Percentiles rank a stretch among this genome's conserved stretches.
These are phyloP conservation scores for Scorias spongiosa DNA, from an alignment of 2,329 filamentous ascomycete species.

Conservation along the genomic window DNA sequence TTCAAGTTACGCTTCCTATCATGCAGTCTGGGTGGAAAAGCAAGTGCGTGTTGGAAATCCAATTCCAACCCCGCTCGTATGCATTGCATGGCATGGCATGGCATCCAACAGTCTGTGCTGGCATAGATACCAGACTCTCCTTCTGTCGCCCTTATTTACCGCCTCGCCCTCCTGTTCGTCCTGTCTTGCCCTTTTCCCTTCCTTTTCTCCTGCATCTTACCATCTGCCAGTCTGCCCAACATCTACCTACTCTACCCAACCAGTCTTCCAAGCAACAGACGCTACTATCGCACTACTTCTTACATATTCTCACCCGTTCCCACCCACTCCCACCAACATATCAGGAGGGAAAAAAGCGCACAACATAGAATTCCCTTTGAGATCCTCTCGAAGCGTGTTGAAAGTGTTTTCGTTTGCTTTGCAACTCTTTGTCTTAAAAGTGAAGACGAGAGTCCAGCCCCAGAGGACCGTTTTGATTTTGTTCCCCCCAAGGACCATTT, in stretches of 20 bases:
- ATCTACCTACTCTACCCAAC: not conserved
- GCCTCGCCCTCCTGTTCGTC: not conserved
- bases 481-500: conserved; percentile 1
- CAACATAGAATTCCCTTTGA: not conserved
- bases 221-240: conserved; percentile 5
- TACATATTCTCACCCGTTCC: too few species aligned
- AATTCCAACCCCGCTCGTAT: too few species aligned
- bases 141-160: conserved; percentile 9
- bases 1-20: too few species aligned
- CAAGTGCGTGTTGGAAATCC: too few species aligned
- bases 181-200: conserved; percentile 5
- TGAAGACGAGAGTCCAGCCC: conserved; percentile 1
- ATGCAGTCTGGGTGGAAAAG: too few species aligned
- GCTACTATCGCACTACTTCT: not conserved
- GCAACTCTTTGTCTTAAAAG: conserved; percentile 6
- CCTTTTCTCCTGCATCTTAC: conserved; percentile 6
- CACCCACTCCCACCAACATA: not conserved
- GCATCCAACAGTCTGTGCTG: too few species aligned
- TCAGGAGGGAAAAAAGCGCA: not conserved
- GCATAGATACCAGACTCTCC: too few species aligned
- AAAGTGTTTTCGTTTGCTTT: conserved; percentile 7
- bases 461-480: not conserved
- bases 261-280: not conserved
- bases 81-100: too few species aligned
- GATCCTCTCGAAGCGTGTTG: conserved; percentile 1